Evolutionary conservation across 139 green algal genomes (phyloP).

Genomic region (Auxenochlorella protothecoides): DNA sequence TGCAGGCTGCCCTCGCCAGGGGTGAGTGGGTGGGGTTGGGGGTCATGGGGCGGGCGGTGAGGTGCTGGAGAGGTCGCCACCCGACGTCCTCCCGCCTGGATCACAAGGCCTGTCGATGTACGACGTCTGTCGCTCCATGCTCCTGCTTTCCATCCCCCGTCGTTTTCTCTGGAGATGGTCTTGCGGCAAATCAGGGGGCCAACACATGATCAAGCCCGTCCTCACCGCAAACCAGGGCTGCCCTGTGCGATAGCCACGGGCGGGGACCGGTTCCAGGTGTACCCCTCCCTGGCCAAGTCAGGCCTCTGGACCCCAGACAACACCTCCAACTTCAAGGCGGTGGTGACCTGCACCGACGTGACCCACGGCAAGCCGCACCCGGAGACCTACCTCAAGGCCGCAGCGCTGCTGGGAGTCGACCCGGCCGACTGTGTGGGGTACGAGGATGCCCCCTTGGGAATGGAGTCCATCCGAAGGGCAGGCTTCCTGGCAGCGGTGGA

Average conservation of each 20-base stretch:
- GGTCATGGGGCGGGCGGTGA: no score
- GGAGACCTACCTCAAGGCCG: conserved; percentile 33
- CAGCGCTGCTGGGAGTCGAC: conserved; percentile 25
- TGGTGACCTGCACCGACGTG: conserved; percentile 29
- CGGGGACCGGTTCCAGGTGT: conserved; percentile 22
- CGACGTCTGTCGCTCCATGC: neutral
- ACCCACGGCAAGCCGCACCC: conserved; percentile 32
- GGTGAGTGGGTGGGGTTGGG: neutral
- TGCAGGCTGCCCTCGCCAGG: neutral
- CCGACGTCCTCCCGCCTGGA: no score
- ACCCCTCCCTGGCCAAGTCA: conserved; percentile 3
- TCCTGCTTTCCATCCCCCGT: neutral
- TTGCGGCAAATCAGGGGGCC: no score
- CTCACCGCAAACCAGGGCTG: conserved; percentile 9
- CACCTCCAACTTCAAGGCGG: conserved; percentile 16
- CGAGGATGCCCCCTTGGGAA: conserved; percentile 28
- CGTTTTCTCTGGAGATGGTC: no score
- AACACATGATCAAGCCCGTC: no score
- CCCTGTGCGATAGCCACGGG: conserved; percentile 33
- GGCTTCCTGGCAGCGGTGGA: conserved; percentile 30
- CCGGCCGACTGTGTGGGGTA: conserved; percentile 24
- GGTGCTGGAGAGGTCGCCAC: no score
- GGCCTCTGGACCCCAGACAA: conserved; percentile 16
- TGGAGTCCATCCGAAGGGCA: conserved; percentile 20
- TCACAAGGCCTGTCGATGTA: neutral